Evolutionary conservation across 2,329 filamentous ascomycete species (phyloP), one percentile per base, ranked within the genome.

Genomic region (Cucurbitaria berberidis): DNA sequence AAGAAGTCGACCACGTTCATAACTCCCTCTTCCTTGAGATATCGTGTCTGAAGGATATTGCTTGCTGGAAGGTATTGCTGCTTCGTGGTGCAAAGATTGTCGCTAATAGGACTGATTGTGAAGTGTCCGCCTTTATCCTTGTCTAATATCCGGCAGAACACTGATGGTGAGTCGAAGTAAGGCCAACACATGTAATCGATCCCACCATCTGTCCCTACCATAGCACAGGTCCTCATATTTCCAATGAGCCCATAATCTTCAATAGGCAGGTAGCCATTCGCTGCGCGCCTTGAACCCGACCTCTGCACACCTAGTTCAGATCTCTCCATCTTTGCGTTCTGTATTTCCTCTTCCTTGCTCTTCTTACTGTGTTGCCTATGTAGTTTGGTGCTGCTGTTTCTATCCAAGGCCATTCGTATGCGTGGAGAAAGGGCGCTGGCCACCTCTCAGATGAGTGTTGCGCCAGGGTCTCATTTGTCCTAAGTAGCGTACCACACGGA

Each of bases 201-300:
- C 59, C 87, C 88, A 22, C 67, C 62, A 42, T 66, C 58, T 11
- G 55, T 51, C 8, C 58, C 59, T 6, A 66, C 57, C 62, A 64
- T 66, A 13, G 64, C 64, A 76, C 87, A 90, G 1, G 89, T 92
- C 64, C 87, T 83, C 88, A 92, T 90, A 67, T 91, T 91, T 21
- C 89, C 89, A 64, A 92, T 90, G 74, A 92, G 82, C 49, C 89
- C 89, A 80, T 91, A 91, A 73, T 91, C 85, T 68, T 91, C 89
- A 8, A 64, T 63, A 42, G 67, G 65, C 65, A 69, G 67, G 40
- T 69, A 69, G 10, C 67, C 67, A 29, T 63, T 69, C 8, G 57
- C 56, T 4, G 63, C 51, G 19, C 66, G 64, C 48, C 66, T 57
- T 10, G 63, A 58, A 19, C 48, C 59, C 16, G 55, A 58, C n/a